Percentiles rank a stretch among this genome's conserved stretches.
These are phyloP conservation scores for Cenchrus americanus DNA, from an alignment of 176 grass and related monocot species.

Conservation along the genomic window DNA sequence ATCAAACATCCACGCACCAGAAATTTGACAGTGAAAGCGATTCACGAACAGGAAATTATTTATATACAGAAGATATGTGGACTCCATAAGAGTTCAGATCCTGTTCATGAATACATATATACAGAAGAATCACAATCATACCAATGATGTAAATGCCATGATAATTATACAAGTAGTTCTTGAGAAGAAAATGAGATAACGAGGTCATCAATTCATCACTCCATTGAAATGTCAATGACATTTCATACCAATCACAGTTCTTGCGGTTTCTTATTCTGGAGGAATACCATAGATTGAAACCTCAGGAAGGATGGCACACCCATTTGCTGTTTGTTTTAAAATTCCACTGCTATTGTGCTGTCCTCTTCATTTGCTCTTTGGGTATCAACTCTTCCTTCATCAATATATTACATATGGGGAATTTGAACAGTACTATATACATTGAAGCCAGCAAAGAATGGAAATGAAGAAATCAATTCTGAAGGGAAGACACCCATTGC, in stretches of 20 bases:
- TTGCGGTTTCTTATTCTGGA: neutral
- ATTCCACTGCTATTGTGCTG: neutral
- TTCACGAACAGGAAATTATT: neutral
- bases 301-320: constrained; percentile 29
- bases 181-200: neutral
- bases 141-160: neutral
- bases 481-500: constrained; percentile 67
- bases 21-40: constrained; percentile 1
- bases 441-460: constrained; percentile 26
- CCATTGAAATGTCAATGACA: constrained; percentile 8
- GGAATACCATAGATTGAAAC: constrained; percentile 25
- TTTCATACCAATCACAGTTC: constrained; percentile 26
- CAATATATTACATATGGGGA: constrained; percentile 29
- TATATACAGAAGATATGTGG: constrained; percentile 11
- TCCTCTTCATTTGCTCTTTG: neutral
- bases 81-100: constrained; percentile 8
- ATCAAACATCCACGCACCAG: neutral
- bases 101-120: constrained; percentile 11
- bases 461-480: constrained; percentile 31
- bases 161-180: constrained; percentile 17
- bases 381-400: constrained; percentile 39
- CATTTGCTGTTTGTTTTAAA: constrained; percentile 8
- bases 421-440: constrained; percentile 13
- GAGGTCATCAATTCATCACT: neutral
- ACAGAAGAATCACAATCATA: constrained; percentile 27